Evolutionary conservation across 495 filamentous ascomycete species (phyloP).

Genomic region (Hypoxylon fragiforme): DNA sequence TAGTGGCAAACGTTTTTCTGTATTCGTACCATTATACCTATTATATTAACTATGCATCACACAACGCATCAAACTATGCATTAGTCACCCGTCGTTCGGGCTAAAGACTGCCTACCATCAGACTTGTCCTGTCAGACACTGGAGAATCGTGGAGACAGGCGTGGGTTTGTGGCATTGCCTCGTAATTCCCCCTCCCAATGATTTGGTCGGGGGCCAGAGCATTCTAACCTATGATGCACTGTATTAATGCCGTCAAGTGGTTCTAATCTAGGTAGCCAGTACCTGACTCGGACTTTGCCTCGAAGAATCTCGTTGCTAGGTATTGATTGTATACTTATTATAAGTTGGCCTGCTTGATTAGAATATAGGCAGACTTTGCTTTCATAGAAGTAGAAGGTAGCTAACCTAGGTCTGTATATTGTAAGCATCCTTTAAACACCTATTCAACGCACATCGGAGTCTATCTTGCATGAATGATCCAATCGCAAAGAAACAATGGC

Average conservation of each 20-base stretch:
- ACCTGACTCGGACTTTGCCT: slow-evolving; percentile 12
- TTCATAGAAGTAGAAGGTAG: no score
- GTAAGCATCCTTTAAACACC: no score
- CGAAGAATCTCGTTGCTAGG: no score
- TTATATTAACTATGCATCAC: slow-evolving; percentile 10
- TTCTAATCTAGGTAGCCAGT: background rate
- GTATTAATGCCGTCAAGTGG: no score
- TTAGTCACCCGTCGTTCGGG: background rate
- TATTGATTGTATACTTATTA: no score
- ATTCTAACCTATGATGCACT: background rate
- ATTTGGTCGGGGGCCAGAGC: background rate
- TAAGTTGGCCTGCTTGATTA: no score
- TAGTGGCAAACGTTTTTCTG: slow-evolving; percentile 3
- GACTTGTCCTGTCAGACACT: background rate
- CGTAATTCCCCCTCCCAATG: background rate
- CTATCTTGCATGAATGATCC: background rate
- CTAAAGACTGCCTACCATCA: background rate
- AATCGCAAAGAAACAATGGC: slow-evolving; percentile 10
- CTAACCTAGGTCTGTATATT: no score
- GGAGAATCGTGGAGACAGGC: background rate
- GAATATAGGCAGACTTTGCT: no score
- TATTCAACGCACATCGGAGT: background rate
- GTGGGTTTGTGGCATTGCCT: background rate
- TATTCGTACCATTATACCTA: no score
- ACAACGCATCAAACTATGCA: slow-evolving; percentile 1